Evolutionary conservation across 257 asterid species (phyloP), one percentile per base, ranked within the genome.

Genomic region (Linderniella brevidens): DNA sequence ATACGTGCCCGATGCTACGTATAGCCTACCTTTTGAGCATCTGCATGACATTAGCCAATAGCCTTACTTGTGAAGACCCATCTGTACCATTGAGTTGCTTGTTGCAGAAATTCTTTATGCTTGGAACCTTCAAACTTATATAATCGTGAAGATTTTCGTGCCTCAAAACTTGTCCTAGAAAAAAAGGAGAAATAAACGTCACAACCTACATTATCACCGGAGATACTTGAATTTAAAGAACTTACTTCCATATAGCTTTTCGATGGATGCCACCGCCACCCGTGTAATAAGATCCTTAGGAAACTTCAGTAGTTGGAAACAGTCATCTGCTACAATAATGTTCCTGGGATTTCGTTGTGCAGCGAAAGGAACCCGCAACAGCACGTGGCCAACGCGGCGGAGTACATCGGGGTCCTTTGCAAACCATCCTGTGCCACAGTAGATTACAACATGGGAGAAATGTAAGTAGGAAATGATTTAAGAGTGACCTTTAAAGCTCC

Each of bases 201-300:
- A 25, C 32, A 49, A 47, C 45, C 60, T 60, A 50, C 16, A 51
- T 29, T 35, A 41, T 20, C 60, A 46, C 32, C 32, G 5, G 4
- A 17, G 17, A 1, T 29, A 17, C 25, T 1, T 46, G 35, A 17
- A 11, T 64, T 17, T 32, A 60, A 63, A 37, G 56, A 44, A 43
- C 88, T 32, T 75, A 90, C 99, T 85, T 70, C 96, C 96, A 68
- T 69, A 90, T 18, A 69, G 70, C 68, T 75, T 82, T 73, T 86
- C 99, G 4, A 76, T 52, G 55, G 92, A 75, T 54, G 74, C 81
- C 54, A 73, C 59, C 55, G 81, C 85, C 58, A 64, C 73, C 63
- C 70, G 77, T 66, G 73, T 73, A 52, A 70, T 32, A 36, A 69
- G 68, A 41, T 69, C 90, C 49, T 68, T 68, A 58, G 83, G 76